Percentiles rank a stretch among this genome's conserved stretches.
Evolutionary conservation across 805 yeast genomes (phyloP).

Genomic region (Saturnispora besseyi): DNA sequence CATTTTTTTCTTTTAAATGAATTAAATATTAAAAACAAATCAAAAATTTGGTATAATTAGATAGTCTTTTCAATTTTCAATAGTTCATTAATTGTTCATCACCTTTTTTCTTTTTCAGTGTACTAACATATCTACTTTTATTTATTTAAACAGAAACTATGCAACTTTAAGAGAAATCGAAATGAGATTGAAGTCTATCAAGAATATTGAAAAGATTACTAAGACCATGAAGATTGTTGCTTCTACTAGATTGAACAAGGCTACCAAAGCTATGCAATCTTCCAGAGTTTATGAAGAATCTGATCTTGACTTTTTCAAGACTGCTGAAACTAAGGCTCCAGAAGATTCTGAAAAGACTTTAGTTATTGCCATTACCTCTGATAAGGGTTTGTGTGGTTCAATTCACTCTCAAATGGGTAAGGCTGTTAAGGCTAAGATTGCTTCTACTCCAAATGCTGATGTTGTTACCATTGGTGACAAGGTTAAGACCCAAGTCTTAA

Average conservation of each 20-base stretch:
- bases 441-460: conserved; percentile 59
- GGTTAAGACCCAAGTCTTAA: conserved; percentile 76
- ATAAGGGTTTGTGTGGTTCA: conserved; percentile 98
- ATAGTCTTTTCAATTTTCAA: too few species aligned
- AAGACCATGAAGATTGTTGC: conserved; percentile 99
- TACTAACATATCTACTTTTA: not conserved
- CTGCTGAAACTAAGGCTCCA: conserved; percentile 66
- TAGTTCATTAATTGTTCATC: too few species aligned
- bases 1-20: too few species aligned
- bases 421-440: conserved; percentile 64
- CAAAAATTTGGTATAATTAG: too few species aligned
- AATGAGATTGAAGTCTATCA: conserved; percentile 94
- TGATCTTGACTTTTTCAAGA: conserved; percentile 67
- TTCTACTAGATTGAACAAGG: conserved; percentile 90
- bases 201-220: conserved; percentile 98
- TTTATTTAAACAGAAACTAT: conserved; percentile 53
- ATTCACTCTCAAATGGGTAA: conserved; percentile 93
- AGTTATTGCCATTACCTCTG: conserved; percentile 84
- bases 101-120: too few species aligned
- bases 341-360: conserved; percentile 48
- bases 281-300: conserved; percentile 79
- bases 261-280: conserved; percentile 87
- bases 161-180: conserved; percentile 99
- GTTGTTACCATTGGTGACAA: conserved; percentile 91
- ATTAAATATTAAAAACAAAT: too few species aligned